Evolutionary conservation across 768 basidiomycete species (phyloP), one percentile per base, ranked within the genome.

Genomic region (Panus rudis): DNA sequence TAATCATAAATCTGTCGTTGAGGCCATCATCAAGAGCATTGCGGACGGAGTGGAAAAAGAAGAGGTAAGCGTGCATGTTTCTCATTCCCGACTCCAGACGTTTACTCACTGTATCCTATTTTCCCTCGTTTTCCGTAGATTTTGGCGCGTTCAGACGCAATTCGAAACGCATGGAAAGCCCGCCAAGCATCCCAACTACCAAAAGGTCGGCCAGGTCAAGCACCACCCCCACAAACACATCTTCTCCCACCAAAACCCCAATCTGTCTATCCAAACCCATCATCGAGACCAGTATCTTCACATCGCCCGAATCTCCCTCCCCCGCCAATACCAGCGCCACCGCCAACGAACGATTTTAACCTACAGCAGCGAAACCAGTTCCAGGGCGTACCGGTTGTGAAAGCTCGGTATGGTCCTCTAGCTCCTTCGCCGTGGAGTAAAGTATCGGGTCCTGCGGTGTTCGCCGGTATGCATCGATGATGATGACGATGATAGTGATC

Each of bases 1-100:
- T 13, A 99, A 99, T 62, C 91, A 89, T 61, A 75, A 73, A 47
- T 75, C 66, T 23, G 79, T 92, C 43, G 91, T 97, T 37, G 79
- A 88, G 44, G 88, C 84, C 50, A 91, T 99, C 54, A 78, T 98
- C 41, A 73, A 82, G 52, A 93, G 84, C 52, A 98, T 99, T 49
- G 76, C 78, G 33, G 94, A 98, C 61, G 96, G 96, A 8, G 91
- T 98, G 28, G 91, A 94, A 57, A 85, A 87, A 56, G 79, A 90
- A 30, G 70, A 70, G 51, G 94, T 97, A 22, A 41, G 51, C n/a
- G n/a, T n/a, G n/a, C n/a, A n/a, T n/a, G n/a, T n/a, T 45, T 34
- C 28, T 37, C 39, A 24, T 41, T 33, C 32, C 17, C 43, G 31
- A 32, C 21, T 24, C 24, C 38, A 51, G 43, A 54, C 42, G 51